phyloP scores from a whole-genome alignment of 2,329 filamentous ascomycete genomes.

The Hymenoscyphus occultus region DNA sequence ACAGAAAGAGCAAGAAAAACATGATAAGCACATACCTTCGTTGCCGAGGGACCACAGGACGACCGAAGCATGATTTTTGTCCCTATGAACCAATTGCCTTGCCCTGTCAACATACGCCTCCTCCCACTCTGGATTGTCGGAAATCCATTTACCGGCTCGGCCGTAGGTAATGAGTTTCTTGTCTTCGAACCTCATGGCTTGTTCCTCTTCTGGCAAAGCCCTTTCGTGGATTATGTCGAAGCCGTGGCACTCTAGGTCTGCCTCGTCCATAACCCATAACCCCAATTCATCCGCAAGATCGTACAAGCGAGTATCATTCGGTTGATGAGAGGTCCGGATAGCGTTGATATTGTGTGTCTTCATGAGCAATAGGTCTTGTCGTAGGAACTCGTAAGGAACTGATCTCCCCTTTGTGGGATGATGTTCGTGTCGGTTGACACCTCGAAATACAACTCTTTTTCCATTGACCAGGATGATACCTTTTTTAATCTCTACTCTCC shows the following conservation, averaged over 20 bases:
- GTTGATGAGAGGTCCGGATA: constrained; percentile 66
- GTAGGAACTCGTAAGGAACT: constrained; percentile 50
- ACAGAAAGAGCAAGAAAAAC: too few species aligned
- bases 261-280: constrained; percentile 57
- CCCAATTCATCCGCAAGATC: constrained; percentile 64
- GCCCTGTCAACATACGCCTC: constrained; percentile 67
- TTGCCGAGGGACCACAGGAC: constrained; percentile 74
- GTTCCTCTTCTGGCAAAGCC: constrained; percentile 50
- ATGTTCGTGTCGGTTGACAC: constrained; percentile 69
- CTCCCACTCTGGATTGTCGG: constrained; percentile 59
- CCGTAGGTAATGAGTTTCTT: constrained; percentile 56
- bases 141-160: constrained; percentile 55
- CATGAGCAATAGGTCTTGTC: constrained; percentile 53
- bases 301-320: constrained; percentile 58
- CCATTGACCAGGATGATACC: constrained; percentile 63
- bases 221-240: constrained; percentile 37
- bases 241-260: constrained; percentile 52
- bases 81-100: constrained; percentile 60
- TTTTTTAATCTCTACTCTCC: constrained; percentile 59
- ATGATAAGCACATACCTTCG: constrained; percentile 40
- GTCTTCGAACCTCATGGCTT: constrained; percentile 56
- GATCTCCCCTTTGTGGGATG: constrained; percentile 56
- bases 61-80: constrained; percentile 69
- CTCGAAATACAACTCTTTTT: constrained; percentile 56
- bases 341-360: constrained; percentile 64